phyloP scores from a whole-genome alignment of 176 grass and related monocot genomes.

The Dactylis glomerata region DNA sequence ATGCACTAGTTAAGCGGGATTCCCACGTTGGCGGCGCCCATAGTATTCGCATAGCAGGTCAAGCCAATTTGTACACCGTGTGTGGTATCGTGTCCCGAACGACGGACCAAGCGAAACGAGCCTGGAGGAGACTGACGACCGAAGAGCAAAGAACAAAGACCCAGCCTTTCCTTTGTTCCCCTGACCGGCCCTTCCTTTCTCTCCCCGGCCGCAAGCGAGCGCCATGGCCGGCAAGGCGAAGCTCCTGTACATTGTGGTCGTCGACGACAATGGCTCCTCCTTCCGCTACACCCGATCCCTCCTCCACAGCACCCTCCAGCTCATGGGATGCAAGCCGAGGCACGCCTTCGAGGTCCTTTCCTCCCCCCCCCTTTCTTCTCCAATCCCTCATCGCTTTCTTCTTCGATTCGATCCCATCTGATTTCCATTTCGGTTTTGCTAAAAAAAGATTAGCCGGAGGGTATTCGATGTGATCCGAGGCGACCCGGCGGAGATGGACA shows the following conservation, averaged over 20 bases:
- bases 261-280: constrained; percentile 51
- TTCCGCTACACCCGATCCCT: constrained; percentile 92
- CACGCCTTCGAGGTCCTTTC: constrained; percentile 75
- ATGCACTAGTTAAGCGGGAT: no score
- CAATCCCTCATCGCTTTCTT: background rate
- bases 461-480: constrained; percentile 72
- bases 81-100: background rate
- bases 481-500: constrained; percentile 23
- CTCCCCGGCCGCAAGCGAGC: background rate
- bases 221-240: constrained; percentile 46
- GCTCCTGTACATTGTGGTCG: constrained; percentile 81
- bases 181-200: background rate
- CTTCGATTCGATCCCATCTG: background rate
- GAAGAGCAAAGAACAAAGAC: background rate
- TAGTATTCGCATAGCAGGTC: no score
- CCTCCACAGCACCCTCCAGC: constrained; percentile 78
- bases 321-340: constrained; percentile 94
- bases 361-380: background rate
- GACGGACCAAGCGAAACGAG: background rate
- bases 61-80: background rate
- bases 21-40: no score
- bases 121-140: background rate
- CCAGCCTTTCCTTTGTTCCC: background rate
- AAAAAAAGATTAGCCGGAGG: constrained; percentile 63
- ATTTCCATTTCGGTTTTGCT: background rate